A percentile compares a stretch with the other conserved stretches of the same genome.
These are phyloP conservation scores for Amanita pallidorosea DNA, from an alignment of 768 basidiomycete species.

Conservation along the genomic window DNA sequence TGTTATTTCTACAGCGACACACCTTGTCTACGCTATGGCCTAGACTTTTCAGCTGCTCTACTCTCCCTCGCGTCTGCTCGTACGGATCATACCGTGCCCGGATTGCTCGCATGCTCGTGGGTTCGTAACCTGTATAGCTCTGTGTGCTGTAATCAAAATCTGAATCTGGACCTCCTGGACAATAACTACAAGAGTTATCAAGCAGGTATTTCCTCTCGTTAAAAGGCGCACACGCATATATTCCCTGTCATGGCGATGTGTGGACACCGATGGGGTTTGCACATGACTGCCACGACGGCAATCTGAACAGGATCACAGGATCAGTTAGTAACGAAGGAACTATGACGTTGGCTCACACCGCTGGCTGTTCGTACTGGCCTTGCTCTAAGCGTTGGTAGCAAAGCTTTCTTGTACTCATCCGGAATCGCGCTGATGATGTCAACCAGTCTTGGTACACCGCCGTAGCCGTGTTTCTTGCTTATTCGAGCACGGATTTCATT, in stretches of 20 bases:
- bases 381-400: slow-evolving; percentile 84
- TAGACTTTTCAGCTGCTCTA: slow-evolving; percentile 92
- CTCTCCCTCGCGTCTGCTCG: slow-evolving; percentile 89
- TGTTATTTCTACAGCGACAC: slow-evolving; percentile 3
- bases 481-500: slow-evolving; percentile 81
- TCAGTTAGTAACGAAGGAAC: not conserved
- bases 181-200: slow-evolving; percentile 48
- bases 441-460: slow-evolving; percentile 85
- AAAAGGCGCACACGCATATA: slow-evolving; percentile 77
- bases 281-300: slow-evolving; percentile 99
- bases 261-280: slow-evolving; percentile 98
- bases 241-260: slow-evolving; percentile 99
- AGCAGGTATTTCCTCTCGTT: not conserved
- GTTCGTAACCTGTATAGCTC: slow-evolving; percentile 91
- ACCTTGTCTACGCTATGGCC: slow-evolving; percentile 98
- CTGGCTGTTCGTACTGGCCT: slow-evolving; percentile 95
- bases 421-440: slow-evolving; percentile 99
- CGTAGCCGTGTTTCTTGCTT: slow-evolving; percentile 83
- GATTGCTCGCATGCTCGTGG: slow-evolving; percentile 98
- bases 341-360: slow-evolving; percentile 46
- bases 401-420: slow-evolving; percentile 88
- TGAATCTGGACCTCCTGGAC: slow-evolving; percentile 97
- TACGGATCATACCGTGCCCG: slow-evolving; percentile 93
- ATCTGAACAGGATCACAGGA: slow-evolving; percentile 39
- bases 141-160: slow-evolving; percentile 99